These are phyloP conservation scores for Rhododendron griersonianum DNA, from an alignment of 148 eudicot species.

Conservation along the genomic window DNA sequence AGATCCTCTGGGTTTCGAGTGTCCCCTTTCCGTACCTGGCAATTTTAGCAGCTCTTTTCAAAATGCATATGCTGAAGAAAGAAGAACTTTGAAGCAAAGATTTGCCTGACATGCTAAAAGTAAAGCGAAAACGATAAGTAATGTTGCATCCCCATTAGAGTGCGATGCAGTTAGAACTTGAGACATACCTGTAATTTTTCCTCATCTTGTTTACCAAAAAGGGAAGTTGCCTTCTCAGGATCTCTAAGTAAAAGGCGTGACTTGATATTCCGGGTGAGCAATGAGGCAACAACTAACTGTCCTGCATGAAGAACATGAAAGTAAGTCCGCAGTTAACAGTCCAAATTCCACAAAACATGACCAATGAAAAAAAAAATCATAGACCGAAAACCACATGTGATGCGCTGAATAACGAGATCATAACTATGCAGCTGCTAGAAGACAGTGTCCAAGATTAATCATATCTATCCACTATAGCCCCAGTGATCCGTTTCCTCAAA, in stretches of 20 bases:
- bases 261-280: conserved; percentile 68
- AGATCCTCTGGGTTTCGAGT: conserved; percentile 69
- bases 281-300: conserved; percentile 84
- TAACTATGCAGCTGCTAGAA: background rate
- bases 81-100: conserved; percentile 5
- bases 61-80: conserved; percentile 9
- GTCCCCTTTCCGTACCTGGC: conserved; percentile 76
- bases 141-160: background rate
- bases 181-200: conserved; percentile 61
- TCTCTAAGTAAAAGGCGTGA: conserved; percentile 68
- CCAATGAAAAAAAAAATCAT: background rate
- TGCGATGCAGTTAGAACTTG: background rate
- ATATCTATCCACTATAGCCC: background rate
- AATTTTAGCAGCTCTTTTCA: conserved; percentile 28
- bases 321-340: background rate
- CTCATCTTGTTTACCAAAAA: conserved; percentile 81
- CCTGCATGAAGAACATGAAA: conserved; percentile 36
- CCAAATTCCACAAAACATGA: background rate
- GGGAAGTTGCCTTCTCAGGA: conserved; percentile 72
- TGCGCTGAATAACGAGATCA: background rate
- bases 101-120: background rate
- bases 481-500: background rate
- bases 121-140: background rate
- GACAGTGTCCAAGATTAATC: background rate
- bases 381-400: background rate